phyloP scores from a whole-genome alignment of 805 yeast genomes.

The Schwanniomyces sp. region DNA sequence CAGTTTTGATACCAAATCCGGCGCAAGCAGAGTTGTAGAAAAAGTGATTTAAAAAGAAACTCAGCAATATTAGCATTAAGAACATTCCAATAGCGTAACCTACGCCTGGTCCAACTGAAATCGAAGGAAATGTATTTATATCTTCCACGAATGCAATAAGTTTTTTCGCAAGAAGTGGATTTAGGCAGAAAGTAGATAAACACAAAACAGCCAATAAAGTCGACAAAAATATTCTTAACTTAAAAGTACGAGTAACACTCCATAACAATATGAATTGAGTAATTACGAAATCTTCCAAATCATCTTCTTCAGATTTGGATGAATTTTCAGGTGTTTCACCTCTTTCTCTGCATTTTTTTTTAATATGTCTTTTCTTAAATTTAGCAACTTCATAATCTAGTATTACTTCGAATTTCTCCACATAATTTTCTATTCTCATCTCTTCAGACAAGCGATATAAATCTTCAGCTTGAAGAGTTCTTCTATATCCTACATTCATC shows the following conservation, averaged over 20 bases:
- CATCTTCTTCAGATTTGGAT: constrained; percentile 15
- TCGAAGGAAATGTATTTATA: constrained; percentile 16
- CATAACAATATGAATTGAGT: constrained; percentile 16
- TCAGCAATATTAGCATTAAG: constrained; percentile 9
- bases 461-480: constrained; percentile 64
- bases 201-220: not conserved
- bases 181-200: constrained; percentile 6
- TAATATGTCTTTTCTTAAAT: constrained; percentile 12
- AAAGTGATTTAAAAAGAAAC: constrained; percentile 49
- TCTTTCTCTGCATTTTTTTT: constrained; percentile 20
- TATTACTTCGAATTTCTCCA: constrained; percentile 6
- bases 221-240: constrained; percentile 13
- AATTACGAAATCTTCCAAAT: constrained; percentile 23
- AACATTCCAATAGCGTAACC: constrained; percentile 35
- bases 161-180: constrained; percentile 26
- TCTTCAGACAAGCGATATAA: constrained; percentile 37
- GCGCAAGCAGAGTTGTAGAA: constrained; percentile 55
- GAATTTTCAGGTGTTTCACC: constrained; percentile 15
- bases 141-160: constrained; percentile 30
- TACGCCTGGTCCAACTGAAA: constrained; percentile 23
- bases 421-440: constrained; percentile 27
- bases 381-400: not conserved
- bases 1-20: constrained; percentile 67
- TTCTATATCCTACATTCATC: constrained; percentile 60
- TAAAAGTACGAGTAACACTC: constrained; percentile 24